These are phyloP conservation scores for Luffa acutangula DNA, from an alignment of 306 rosid genomes.

Conservation along the genomic window DNA sequence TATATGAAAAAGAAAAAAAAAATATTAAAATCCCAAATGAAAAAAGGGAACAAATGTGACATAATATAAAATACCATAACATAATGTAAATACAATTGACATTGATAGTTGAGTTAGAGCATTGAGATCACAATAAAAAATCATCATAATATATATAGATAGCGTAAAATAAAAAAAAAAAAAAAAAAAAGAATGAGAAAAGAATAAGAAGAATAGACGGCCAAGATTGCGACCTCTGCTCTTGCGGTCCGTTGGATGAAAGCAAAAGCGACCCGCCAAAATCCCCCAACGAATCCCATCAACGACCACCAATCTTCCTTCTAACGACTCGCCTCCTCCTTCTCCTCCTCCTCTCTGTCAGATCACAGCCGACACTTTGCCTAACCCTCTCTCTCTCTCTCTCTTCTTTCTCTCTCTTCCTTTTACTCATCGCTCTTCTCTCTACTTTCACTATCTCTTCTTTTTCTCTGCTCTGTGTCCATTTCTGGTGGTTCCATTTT, in stretches of 20 bases:
- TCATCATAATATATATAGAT: not conserved
- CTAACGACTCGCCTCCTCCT: not conserved
- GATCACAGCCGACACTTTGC: slow-evolving; percentile 23
- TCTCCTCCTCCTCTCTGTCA: not conserved
- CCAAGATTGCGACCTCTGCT: slow-evolving; percentile 10
- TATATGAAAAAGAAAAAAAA: not conserved
- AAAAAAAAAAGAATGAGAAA: too few relatives aligned
- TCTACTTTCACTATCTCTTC: not conserved
- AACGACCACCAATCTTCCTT: slow-evolving; percentile 9
- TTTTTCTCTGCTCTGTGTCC: not conserved
- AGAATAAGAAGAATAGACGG: not conserved
- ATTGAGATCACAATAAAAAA: not conserved
- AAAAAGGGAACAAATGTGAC: not conserved
- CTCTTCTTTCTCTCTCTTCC: not conserved
- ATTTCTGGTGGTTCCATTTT: not conserved
- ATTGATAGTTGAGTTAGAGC: not conserved
- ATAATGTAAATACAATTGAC: not conserved
- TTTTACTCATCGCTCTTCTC: slow-evolving; percentile 25
- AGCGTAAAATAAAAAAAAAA: not conserved
- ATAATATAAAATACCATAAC: not conserved
- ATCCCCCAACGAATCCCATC: not conserved
- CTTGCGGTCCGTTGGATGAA: slow-evolving; percentile 25
- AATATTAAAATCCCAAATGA: not conserved
- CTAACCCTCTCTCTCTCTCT: not conserved
- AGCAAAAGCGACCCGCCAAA: slow-evolving; percentile 27